Base-by-base conservation (phyloP, 202 grass and related monocot species). In the Zoysia matrella region DNA sequence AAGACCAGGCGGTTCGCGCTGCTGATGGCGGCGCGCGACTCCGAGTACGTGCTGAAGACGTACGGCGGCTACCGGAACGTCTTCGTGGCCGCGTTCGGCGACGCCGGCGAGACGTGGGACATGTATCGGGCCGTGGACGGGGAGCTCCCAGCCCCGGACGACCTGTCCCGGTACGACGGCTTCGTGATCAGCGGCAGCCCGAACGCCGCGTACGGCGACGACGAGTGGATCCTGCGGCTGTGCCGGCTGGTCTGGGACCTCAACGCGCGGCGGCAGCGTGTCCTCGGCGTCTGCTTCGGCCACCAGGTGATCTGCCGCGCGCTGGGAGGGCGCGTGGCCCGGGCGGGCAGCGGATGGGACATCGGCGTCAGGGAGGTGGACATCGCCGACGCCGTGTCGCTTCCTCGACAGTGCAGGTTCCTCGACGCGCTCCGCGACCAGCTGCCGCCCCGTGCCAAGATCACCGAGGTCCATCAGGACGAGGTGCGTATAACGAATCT, bases 181-280 rank as follows among this genome's bases (percentile, higher is more conserved):
- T 98, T 98, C 69, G 85, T 98, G 76, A 90, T 98, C 86, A 98
- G 92, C 55, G 95, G 92, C 36, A 98, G 95, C 75, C 87, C 90
- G 0, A 39, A 93, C 61, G 90, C 95, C 77, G 95, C 95, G 12
- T 91, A 93, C 49, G 85, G 11, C n/a, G 71, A 92, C 61, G 95
- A 98, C 42, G 54, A 58, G 48, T 95, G 95, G 95, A 91, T 98
- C 49, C 60, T 90, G 40, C 84, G 73, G 30, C 85, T 98, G 18
- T 91, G 90, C 82, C 67, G 75, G 2, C 88, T 98, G 4, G 58
- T 98, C 76, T 83, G 62, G 49, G 90, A 82, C 4, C 70, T 93
- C 9, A 69, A 93, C 78, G 85, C 80, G 47, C 52, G 67, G 65
- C 85, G 75, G 55, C 93, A 87, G 78, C 83, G 89, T 1, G 77